A percentile compares a stretch with the other conserved stretches of the same genome.
Evolutionary conservation across 768 basidiomycete genomes (phyloP).

Genomic region (Podaxis sp.): DNA sequence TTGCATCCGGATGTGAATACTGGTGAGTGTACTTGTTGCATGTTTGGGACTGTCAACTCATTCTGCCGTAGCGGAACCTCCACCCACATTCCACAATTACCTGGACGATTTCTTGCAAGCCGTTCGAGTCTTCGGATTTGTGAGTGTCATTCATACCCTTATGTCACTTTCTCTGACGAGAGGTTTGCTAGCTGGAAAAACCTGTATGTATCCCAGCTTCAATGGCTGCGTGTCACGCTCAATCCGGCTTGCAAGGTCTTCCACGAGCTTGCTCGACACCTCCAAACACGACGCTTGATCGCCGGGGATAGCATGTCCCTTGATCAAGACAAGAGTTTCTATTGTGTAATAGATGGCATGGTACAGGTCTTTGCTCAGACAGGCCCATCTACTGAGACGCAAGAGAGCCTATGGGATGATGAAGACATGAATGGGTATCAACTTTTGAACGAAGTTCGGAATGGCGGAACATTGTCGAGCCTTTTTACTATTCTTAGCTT

Average conservation of each 20-base stretch:
- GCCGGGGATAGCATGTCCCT: conserved; percentile 93
- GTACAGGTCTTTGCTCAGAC: conserved; percentile 89
- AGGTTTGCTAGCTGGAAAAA: conserved; percentile 62
- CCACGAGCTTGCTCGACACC: conserved; percentile 92
- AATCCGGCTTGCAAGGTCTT: conserved; percentile 58
- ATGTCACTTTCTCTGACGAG: conserved; percentile 3
- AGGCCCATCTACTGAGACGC: conserved; percentile 42
- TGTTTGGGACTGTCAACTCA: not conserved
- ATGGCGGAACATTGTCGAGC: conserved; percentile 92
- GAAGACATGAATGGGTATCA: conserved; percentile 96
- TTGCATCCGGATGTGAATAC: conserved; percentile 91
- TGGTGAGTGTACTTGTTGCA: conserved; percentile 22
- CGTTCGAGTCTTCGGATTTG: conserved; percentile 94
- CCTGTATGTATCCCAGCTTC: conserved; percentile 51
- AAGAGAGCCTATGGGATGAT: conserved; percentile 66
- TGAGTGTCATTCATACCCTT: conserved; percentile 28
- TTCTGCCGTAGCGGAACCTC: conserved; percentile 36
- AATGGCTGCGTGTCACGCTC: not conserved
- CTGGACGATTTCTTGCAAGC: conserved; percentile 96
- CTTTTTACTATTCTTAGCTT: conserved; percentile 95
- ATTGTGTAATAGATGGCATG: conserved; percentile 96
- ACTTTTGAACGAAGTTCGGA: conserved; percentile 92
- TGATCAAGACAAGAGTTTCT: conserved; percentile 92
- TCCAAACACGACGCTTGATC: conserved; percentile 92
- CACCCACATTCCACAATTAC: conserved; percentile 88